phyloP scores from a whole-genome alignment of 352 stramenopile genomes.

The Globisporangium apiculatum region DNA sequence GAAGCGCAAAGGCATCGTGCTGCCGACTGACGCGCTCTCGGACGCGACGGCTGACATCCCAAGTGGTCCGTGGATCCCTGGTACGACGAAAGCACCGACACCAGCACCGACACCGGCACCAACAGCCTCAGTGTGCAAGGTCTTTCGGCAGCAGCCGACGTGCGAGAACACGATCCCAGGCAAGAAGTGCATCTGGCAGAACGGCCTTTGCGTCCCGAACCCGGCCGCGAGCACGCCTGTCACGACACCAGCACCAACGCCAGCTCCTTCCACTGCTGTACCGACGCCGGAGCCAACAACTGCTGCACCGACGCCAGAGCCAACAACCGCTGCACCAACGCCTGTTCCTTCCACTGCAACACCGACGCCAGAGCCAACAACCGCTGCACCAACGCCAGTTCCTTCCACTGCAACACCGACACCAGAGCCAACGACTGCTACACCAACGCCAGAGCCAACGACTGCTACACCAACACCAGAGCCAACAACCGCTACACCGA shows the following conservation, averaged over 20 bases:
- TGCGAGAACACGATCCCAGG: constrained; percentile 24
- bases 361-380: constrained; percentile 1
- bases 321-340: no score
- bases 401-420: neutral
- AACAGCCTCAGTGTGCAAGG: constrained; percentile 18
- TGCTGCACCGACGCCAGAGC: neutral
- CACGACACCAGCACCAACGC: neutral
- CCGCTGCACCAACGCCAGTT: neutral
- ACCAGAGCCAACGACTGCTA: neutral
- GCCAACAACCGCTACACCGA: neutral
- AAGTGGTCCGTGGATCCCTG: constrained; percentile 19
- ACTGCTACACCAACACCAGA: neutral
- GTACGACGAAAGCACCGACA: constrained; percentile 8
- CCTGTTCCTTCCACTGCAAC: no score
- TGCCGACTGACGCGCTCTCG: constrained; percentile 18
- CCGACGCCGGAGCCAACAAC: constrained; percentile 1
- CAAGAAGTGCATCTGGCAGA: constrained; percentile 20
- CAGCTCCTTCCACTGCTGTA: neutral
- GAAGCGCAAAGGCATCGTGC: constrained; percentile 15
- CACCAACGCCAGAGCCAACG: neutral
- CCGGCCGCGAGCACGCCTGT: neutral
- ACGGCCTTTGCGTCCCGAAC: constrained; percentile 15
- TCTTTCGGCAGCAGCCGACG: constrained; percentile 20
- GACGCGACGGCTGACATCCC: constrained; percentile 14
- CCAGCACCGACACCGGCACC: constrained; percentile 19